These are phyloP conservation scores for Cyberlindnera sargentensis DNA, from an alignment of 805 yeast species.

Conservation along the genomic window DNA sequence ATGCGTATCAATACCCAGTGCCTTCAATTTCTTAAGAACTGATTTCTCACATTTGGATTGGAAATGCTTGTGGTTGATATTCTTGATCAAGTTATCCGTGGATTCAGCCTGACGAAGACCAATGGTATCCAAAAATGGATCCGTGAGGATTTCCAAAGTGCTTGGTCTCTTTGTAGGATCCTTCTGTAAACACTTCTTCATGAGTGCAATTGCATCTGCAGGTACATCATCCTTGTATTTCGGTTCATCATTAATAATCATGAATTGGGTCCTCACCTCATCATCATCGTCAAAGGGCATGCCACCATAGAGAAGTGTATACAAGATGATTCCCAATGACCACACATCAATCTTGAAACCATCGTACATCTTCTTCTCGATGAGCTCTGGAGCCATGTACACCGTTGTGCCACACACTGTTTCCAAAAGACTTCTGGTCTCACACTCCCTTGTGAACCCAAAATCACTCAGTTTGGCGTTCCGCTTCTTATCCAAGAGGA, in stretches of 20 bases:
- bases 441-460: conserved; percentile 84
- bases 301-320: conserved; percentile 75
- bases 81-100: conserved; percentile 29
- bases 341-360: conserved; percentile 84
- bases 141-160: conserved; percentile 40
- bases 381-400: conserved; percentile 94
- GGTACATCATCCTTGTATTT: conserved; percentile 40
- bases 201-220: conserved; percentile 41
- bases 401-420: conserved; percentile 93
- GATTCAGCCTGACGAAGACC: conserved; percentile 36
- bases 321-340: conserved; percentile 87
- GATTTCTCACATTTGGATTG: conserved; percentile 56
- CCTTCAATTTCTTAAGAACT: conserved; percentile 50
- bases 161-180: conserved; percentile 60
- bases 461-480: conserved; percentile 81
- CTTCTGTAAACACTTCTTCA: conserved; percentile 53
- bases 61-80: conserved; percentile 38
- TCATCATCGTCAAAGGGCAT: conserved; percentile 90
- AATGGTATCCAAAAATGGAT: conserved; percentile 42
- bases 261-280: conserved; percentile 50
- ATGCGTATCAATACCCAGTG: conserved; percentile 58
- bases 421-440: conserved; percentile 49
- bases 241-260: conserved; percentile 64
- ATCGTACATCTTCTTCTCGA: conserved; percentile 59
- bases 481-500: conserved; percentile 48